Conservation (phyloP, 805 yeast species). For the Metschnikowia gruessii region DNA sequence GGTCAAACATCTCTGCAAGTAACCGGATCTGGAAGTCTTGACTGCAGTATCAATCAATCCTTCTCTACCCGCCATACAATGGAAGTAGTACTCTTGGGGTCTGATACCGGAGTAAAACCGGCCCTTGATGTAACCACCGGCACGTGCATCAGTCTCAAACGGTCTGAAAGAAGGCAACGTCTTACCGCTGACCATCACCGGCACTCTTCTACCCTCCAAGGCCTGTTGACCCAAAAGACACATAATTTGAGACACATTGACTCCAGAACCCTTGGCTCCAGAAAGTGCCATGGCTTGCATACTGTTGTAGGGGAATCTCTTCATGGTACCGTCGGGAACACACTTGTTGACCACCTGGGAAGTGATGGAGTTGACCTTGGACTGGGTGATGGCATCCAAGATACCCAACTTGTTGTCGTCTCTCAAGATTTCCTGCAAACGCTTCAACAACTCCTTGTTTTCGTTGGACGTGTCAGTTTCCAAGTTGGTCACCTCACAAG, state of each 20-base stretch:
- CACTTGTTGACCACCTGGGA: conserved; percentile 92
- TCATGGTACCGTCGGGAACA: conserved; percentile 96
- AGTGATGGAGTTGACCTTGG: conserved; percentile 87
- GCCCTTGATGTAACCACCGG: conserved; percentile 97
- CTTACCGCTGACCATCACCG: conserved; percentile 98
- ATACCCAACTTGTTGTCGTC: conserved; percentile 91
- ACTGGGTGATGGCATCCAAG: conserved; percentile 91
- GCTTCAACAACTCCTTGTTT: conserved; percentile 76
- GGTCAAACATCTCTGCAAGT: conserved; percentile 95
- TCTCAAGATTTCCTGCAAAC: conserved; percentile 91
- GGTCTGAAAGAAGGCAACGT: conserved; percentile 96
- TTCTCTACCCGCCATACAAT: conserved; percentile 99
- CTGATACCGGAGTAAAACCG: conserved; percentile 96
- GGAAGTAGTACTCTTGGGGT: conserved; percentile 99
- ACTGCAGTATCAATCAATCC: conserved; percentile 99
- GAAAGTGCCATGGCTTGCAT: conserved; percentile 99
- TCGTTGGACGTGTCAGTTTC: conserved; percentile 42
- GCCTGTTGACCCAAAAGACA: conserved; percentile 99
- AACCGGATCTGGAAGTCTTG: conserved; percentile 97
- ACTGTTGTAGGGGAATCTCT: conserved; percentile 89
- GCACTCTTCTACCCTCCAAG: conserved; percentile 98
- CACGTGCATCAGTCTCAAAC: conserved; percentile 93
- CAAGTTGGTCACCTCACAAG: conserved; percentile 89
- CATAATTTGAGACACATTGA: conserved; percentile 98
- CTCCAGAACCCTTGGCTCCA: conserved; percentile 99